phyloP scores from a whole-genome alignment of 2,329 filamentous ascomycete genomes.

The Penicillium sp. region DNA sequence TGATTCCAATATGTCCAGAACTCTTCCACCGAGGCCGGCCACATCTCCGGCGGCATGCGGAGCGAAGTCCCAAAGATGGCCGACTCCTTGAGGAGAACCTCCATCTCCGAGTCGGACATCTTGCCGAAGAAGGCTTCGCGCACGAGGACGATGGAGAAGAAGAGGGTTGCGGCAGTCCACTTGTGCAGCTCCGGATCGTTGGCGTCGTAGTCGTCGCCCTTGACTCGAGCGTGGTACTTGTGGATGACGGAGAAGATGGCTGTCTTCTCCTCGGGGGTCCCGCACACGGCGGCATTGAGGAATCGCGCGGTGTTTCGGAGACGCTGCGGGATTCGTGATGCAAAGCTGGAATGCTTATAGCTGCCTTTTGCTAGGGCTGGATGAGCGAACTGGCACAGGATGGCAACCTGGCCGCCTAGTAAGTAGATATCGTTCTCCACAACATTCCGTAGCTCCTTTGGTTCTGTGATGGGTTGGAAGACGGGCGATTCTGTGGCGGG shows the following conservation, averaged over 20 bases:
- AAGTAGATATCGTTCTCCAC: background rate
- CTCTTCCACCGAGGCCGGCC: slow-evolving; percentile 28
- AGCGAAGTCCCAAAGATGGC: slow-evolving; percentile 22
- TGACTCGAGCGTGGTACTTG: slow-evolving; percentile 27
- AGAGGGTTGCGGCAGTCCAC: slow-evolving; percentile 36
- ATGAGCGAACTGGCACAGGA: slow-evolving; percentile 33
- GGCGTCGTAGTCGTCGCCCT: slow-evolving; percentile 29
- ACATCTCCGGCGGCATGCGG: slow-evolving; percentile 34
- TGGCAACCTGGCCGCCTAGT: slow-evolving; percentile 19
- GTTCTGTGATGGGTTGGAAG: background rate
- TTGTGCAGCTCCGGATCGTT: slow-evolving; percentile 35
- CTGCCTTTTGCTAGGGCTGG: slow-evolving; percentile 30
- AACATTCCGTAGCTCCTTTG: slow-evolving; percentile 1
- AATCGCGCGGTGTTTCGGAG: slow-evolving; percentile 31
- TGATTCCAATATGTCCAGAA: slow-evolving; percentile 38
- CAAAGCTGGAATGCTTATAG: slow-evolving; percentile 31
- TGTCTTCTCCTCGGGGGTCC: slow-evolving; percentile 29
- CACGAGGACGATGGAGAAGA: slow-evolving; percentile 28
- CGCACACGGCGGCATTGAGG: slow-evolving; percentile 30
- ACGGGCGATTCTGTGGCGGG: background rate
- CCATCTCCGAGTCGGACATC: slow-evolving; percentile 8
- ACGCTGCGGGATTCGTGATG: slow-evolving; percentile 26
- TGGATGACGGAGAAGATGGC: slow-evolving; percentile 33
- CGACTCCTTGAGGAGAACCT: slow-evolving; percentile 14
- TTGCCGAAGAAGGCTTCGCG: slow-evolving; percentile 31